Evolutionary conservation across 176 grass and related monocot species (phyloP).

Genomic region (Pontederia paniculata): DNA sequence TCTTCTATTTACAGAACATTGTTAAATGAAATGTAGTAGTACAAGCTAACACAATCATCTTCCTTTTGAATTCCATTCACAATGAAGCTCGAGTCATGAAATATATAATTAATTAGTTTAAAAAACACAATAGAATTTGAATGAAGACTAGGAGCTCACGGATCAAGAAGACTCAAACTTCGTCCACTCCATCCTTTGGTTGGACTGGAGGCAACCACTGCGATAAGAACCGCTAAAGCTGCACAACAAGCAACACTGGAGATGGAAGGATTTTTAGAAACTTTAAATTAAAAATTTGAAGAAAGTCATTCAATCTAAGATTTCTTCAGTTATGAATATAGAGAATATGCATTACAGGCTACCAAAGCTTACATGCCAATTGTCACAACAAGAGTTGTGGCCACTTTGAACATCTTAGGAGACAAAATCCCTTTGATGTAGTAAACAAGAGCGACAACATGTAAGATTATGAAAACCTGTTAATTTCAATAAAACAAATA

Average conservation of each 20-base stretch:
- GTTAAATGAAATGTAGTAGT: no score
- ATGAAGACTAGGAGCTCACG: conserved; percentile 46
- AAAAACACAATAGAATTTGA: no score
- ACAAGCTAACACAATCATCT: no score
- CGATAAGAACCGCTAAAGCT: conserved; percentile 73
- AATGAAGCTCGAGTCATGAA: no score
- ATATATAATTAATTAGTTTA: no score
- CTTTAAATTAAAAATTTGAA: neutral
- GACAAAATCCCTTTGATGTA: conserved; percentile 95
- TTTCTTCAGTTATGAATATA: neutral
- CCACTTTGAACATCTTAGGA: conserved; percentile 90
- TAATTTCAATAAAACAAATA: conserved; percentile 9
- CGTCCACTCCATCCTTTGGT: conserved; percentile 99
- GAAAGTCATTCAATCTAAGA: conserved; percentile 7
- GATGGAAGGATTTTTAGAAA: conserved; percentile 14
- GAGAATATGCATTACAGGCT: neutral
- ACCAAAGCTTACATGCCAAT: conserved; percentile 65
- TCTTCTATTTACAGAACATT: no score
- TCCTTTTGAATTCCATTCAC: no score
- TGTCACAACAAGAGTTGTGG: conserved; percentile 84
- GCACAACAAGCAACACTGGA: conserved; percentile 78
- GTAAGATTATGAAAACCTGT: conserved; percentile 98
- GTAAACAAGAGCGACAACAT: conserved; percentile 89
- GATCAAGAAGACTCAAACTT: conserved; percentile 98
- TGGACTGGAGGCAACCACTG: conserved; percentile 97